Conservation (phyloP, 257 asterid genomes). For the Penstemon davidsonii region DNA sequence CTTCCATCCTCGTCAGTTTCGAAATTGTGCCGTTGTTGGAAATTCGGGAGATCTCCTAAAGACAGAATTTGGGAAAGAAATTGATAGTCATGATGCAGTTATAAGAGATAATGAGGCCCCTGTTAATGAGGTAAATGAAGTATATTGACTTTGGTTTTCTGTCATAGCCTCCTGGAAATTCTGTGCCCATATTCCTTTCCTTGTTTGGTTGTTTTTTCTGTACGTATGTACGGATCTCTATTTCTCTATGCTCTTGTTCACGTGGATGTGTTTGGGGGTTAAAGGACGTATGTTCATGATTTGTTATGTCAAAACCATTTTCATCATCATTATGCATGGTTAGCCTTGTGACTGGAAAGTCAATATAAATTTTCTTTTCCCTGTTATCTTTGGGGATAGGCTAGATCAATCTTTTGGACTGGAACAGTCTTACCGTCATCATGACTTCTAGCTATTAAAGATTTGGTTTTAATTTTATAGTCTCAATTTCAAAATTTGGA, state of each 20-base stretch:
- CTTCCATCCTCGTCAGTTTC: slow-evolving; percentile 92
- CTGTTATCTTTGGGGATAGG: slow-evolving; percentile 5
- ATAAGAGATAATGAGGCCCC: slow-evolving; percentile 99
- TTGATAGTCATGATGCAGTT: slow-evolving; percentile 93
- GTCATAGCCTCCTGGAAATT: background rate
- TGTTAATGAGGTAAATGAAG: slow-evolving; percentile 68
- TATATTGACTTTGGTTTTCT: slow-evolving; percentile 10
- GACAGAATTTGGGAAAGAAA: slow-evolving; percentile 90
- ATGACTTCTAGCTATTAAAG: background rate
- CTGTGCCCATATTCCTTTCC: background rate
- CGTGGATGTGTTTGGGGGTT: slow-evolving; percentile 2
- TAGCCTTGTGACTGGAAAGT: slow-evolving; percentile 3
- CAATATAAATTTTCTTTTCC: background rate
- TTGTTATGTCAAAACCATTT: background rate
- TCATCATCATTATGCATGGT: background rate
- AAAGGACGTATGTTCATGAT: slow-evolving; percentile 2
- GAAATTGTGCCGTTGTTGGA: slow-evolving; percentile 95
- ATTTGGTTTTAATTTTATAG: slow-evolving; percentile 9
- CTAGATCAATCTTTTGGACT: slow-evolving; percentile 1
- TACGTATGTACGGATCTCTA: background rate
- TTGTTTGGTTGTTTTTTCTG: background rate
- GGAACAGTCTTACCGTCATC: background rate
- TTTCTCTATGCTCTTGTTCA: background rate
- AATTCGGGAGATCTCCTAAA: slow-evolving; percentile 97
- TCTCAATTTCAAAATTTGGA: slow-evolving; percentile 17